Conservation (phyloP, 2,329 filamentous ascomycete species). For the Pyricularia grisea region DNA sequence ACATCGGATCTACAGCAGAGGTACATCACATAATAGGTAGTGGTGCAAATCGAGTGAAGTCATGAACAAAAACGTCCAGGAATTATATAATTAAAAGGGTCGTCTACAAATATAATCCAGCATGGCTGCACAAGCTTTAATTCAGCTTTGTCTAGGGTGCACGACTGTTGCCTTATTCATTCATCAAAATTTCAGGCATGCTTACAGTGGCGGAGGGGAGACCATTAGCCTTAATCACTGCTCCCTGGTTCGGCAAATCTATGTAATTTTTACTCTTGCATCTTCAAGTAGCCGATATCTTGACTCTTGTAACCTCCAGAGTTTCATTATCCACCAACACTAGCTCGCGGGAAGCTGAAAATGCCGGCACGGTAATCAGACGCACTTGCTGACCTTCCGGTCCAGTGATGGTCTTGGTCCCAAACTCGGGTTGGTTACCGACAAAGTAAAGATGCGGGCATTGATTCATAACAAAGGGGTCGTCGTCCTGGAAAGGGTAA, state of each 20-base stretch:
- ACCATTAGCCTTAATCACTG: background rate
- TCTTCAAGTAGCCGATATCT: slow-evolving; percentile 25
- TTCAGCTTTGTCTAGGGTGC: background rate
- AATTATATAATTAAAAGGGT: too few species aligned
- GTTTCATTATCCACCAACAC: slow-evolving; percentile 82
- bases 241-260: background rate
- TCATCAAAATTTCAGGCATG: too few species aligned
- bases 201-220: too few species aligned
- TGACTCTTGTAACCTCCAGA: slow-evolving; percentile 65
- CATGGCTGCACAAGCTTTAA: background rate
- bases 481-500: slow-evolving; percentile 90
- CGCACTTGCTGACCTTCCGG: slow-evolving; percentile 61
- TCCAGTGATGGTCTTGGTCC: slow-evolving; percentile 59
- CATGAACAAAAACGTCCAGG: background rate
- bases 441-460: slow-evolving; percentile 91
- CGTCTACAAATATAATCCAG: background rate
- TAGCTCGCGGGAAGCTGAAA: slow-evolving; percentile 67
- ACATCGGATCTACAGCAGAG: too few species aligned
- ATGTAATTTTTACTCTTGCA: background rate
- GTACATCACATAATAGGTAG: too few species aligned
- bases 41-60: background rate
- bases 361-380: slow-evolving; percentile 75
- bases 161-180: background rate
- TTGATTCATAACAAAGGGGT: slow-evolving; percentile 76
- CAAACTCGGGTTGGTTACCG: slow-evolving; percentile 74